Evolutionary conservation across 1,284 basidiomycete species (phyloP).

Genomic region (Vanrija pseudolonga): DNA sequence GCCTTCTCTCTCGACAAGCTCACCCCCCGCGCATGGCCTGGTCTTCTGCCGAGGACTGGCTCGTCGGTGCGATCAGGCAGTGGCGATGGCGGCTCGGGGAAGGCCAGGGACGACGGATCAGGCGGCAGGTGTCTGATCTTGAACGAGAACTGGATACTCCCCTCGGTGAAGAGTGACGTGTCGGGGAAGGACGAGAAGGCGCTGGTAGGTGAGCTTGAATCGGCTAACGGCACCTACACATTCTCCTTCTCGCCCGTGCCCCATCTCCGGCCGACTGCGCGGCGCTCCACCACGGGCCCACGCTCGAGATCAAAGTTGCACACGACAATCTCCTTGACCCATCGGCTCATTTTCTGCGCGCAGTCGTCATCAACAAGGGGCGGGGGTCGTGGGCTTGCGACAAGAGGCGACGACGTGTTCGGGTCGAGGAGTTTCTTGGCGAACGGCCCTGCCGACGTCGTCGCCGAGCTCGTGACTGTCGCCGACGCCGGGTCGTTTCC

Average conservation of each 20-base stretch:
- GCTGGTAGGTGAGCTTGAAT: slow-evolving; percentile 50
- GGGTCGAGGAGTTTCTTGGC: background rate
- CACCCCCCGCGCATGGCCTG: background rate
- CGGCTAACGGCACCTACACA: slow-evolving; percentile 60
- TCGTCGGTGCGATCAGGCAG: slow-evolving; percentile 21
- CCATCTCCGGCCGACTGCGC: slow-evolving; percentile 64
- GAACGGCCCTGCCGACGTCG: background rate
- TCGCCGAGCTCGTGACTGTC: background rate
- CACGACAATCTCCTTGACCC: slow-evolving; percentile 74
- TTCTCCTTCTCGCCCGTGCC: slow-evolving; percentile 69
- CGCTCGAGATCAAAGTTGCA: slow-evolving; percentile 86
- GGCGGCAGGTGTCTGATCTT: slow-evolving; percentile 56
- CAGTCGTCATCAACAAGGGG: slow-evolving; percentile 54
- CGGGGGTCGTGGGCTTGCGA: slow-evolving; percentile 24
- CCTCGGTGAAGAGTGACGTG: slow-evolving; percentile 68
- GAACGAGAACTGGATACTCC: slow-evolving; percentile 49
- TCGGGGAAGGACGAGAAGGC: slow-evolving; percentile 95
- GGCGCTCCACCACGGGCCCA: slow-evolving; percentile 72
- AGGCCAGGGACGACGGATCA: slow-evolving; percentile 25
- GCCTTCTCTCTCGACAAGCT: slow-evolving; percentile 31
- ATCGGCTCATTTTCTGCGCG: slow-evolving; percentile 59
- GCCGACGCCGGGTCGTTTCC: background rate
- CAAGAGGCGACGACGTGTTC: background rate
- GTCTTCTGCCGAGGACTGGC: background rate
- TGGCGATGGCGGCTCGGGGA: slow-evolving; percentile 43